A percentile compares a stretch with the other conserved stretches of the same genome.
Conservation (phyloP, 2,329 filamentous ascomycete genomes). For the Zasmidium angulare region DNA sequence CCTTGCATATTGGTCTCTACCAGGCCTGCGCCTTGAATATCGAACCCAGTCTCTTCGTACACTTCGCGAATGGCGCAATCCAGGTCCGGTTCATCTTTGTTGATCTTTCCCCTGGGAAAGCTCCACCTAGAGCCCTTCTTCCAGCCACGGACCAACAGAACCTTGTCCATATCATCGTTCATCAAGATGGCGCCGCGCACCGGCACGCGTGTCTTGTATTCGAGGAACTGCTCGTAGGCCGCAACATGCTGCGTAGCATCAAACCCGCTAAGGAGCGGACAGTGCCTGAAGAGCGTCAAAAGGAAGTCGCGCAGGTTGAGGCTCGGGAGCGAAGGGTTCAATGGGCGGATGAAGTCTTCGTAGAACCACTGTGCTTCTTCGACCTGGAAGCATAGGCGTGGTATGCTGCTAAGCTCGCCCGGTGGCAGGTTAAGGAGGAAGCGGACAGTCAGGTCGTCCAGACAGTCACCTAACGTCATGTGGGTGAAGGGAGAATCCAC, state of each 20-base stretch:
- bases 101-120: slow-evolving; percentile 96
- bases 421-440: slow-evolving; percentile 96
- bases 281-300: slow-evolving; percentile 88
- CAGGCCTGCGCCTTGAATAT: slow-evolving; percentile 73
- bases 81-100: slow-evolving; percentile 91
- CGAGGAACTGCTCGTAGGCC: slow-evolving; percentile 87
- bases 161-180: slow-evolving; percentile 90
- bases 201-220: slow-evolving; percentile 92
- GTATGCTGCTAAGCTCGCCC: slow-evolving; percentile 84
- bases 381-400: slow-evolving; percentile 96
- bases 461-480: slow-evolving; percentile 90
- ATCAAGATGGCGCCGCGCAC: slow-evolving; percentile 92
- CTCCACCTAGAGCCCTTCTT: slow-evolving; percentile 97
- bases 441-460: slow-evolving; percentile 96
- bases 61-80: slow-evolving; percentile 94
- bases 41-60: slow-evolving; percentile 92
- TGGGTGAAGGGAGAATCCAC: slow-evolving; percentile 61
- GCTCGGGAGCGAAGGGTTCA: slow-evolving; percentile 73
- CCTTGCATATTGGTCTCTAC: slow-evolving; percentile 60
- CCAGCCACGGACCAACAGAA: slow-evolving; percentile 93
- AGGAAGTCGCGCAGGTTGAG: slow-evolving; percentile 84
- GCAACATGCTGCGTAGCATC: slow-evolving; percentile 73
- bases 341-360: slow-evolving; percentile 94
- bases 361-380: slow-evolving; percentile 99
- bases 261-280: slow-evolving; percentile 80